Base-by-base conservation (phyloP, 2,329 filamentous ascomycete genomes). In the Trichophyton schoenleinii region DNA sequence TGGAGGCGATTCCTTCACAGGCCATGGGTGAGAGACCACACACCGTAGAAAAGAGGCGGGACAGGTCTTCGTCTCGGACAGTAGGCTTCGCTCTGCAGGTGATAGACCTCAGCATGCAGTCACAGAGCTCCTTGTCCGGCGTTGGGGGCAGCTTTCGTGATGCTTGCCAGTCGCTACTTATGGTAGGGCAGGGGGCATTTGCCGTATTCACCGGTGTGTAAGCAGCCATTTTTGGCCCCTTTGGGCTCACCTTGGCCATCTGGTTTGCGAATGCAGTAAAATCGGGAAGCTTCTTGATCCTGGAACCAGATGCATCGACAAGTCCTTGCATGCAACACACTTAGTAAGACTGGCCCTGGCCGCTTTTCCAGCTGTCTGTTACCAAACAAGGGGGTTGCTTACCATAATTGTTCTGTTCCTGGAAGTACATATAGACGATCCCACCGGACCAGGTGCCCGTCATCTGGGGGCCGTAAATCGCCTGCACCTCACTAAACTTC, bases 351-450 rank as follows among this genome's bases (percentile, higher is more conserved):
- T 5, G n/a, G 25, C 8, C 22, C 3, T 5, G n/a, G 25, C 8
- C 22, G n/a, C 9, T 46, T 9, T 42, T 53, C 28, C 2, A 13
- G 2, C 13, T 38, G 34, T 38, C 34, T 38, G 58, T 42, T 34
- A 6, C 52, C 36, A 48, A 18, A 42, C 42, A 25, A 53, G 28
- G 31, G 8, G 28, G 38, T 6, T 66, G n/a, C 79, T 68, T 76
- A 82, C 88, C 94, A 70, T 89, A 99, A 73, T 96, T 79, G 79
- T 97, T 97, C 63, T 74, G 79, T 74, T 96, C 91, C 79, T 96
- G 82, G 79, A 91, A 92, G 80, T 94, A 99, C 90, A 96, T 95
- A 83, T 97, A 99, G 73, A 97, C 91, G 67, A 99, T 96, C 76
- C 94, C 94, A 68, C 94, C 94, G 61, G 89, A 95, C 84, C 94